Evolutionary conservation across 768 basidiomycete species (phyloP).

Genomic region (Boletus rubescentipes): DNA sequence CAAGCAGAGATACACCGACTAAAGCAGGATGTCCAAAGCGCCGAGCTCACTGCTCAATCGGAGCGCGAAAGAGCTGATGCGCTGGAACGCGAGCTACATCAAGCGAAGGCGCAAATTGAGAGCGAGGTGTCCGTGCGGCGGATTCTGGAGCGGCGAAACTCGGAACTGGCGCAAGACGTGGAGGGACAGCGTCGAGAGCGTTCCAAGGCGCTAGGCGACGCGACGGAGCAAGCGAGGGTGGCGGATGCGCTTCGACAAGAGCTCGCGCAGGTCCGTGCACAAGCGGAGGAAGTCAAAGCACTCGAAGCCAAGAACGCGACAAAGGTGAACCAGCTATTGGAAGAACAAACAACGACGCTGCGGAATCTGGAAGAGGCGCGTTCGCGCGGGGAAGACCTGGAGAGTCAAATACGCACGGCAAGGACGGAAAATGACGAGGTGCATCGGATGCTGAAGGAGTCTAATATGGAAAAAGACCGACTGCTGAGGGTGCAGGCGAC

Average conservation of each 20-base stretch:
- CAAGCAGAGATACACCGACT: slow-evolving; percentile 59
- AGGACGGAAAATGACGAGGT: slow-evolving; percentile 68
- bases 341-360: slow-evolving; percentile 73
- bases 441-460: slow-evolving; percentile 62
- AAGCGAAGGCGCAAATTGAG: slow-evolving; percentile 62
- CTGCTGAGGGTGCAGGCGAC: slow-evolving; percentile 70
- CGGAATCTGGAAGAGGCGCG: slow-evolving; percentile 75
- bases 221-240: slow-evolving; percentile 59
- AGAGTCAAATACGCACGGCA: slow-evolving; percentile 69
- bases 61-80: slow-evolving; percentile 55
- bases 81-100: slow-evolving; percentile 64
- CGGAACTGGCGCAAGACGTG: slow-evolving; percentile 52
- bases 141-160: slow-evolving; percentile 64
- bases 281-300: slow-evolving; percentile 66
- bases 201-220: slow-evolving; percentile 60
- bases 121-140: slow-evolving; percentile 59
- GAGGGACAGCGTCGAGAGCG: slow-evolving; percentile 56
- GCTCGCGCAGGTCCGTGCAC: slow-evolving; percentile 55
- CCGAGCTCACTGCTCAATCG: slow-evolving; percentile 35
- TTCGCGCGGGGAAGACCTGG: slow-evolving; percentile 68
- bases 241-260: slow-evolving; percentile 64
- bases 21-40: slow-evolving; percentile 41
- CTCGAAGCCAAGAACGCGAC: slow-evolving; percentile 63
- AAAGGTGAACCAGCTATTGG: slow-evolving; percentile 64
- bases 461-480: slow-evolving; percentile 76